Evolutionary conservation across 345 rosid genomes (phyloP), one percentile per base, ranked within the genome.

Genomic region (Psidium guajava): DNA sequence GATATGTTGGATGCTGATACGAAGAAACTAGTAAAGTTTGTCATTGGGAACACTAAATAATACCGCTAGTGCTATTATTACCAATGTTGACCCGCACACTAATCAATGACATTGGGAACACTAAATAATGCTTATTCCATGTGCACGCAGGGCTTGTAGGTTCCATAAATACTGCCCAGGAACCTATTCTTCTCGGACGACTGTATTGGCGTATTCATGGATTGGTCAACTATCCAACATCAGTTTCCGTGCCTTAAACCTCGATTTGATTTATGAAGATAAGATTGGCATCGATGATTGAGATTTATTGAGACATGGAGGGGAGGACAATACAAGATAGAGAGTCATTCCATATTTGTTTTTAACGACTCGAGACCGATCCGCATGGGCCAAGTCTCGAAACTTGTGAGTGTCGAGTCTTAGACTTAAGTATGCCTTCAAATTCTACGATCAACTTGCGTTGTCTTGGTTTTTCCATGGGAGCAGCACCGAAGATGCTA

Each of bases 361-460:
- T 27, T 8, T 59, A 14, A 12, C 27, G 36, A 59, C 73, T 1
- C 5, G 11, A 28, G 32, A 6, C 3, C 7, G 11, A 61, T 21
- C 11, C 8, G 1, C 21, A 14, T 0, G 1, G 11, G 0, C 11
- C 42, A 15, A 61, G 28, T 28, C 22, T 61, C 16, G 74, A 28
- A 28, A 61, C 11, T 4, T 18, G 0, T 36, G 1, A 61, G 42
- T 15, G 6, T 28, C 0, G 1, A 28, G 11, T 32, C 11, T 28
- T 61, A 40, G 32, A 28, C 42, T 28, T 61, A 28, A 61, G 21
- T 61, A 61, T 6, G 21, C 3, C 9, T 16, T 28, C 20, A 15
- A 28, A 28, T 28, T 10, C 22, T 1, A 61, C 1, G 11, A 61
- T 0, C 5, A 0, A 5, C 40, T 27, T 61, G 28, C 18, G 56